Percentiles rank a stretch among this genome's conserved stretches.
These are phyloP conservation scores for Lanzia echinophila DNA, from an alignment of 2,329 filamentous ascomycete genomes.

Conservation along the genomic window DNA sequence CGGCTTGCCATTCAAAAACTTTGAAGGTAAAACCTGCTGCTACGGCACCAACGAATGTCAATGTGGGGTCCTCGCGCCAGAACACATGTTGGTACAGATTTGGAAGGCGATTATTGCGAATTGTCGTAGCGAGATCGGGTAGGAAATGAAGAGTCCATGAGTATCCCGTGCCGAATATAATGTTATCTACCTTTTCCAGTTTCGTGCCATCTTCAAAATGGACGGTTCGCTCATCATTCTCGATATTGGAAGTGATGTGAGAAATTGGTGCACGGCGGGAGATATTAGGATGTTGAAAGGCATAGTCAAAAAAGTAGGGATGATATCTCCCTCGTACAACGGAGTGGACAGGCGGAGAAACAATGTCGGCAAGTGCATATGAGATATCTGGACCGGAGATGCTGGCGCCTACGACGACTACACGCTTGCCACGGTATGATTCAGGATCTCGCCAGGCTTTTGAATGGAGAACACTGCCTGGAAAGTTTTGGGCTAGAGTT, in stretches of 20 bases:
- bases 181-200: slow-evolving; percentile 48
- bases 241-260: slow-evolving; percentile 32
- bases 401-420: slow-evolving; percentile 57
- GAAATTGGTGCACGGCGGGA: slow-evolving; percentile 41
- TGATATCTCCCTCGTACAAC: slow-evolving; percentile 48
- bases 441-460: slow-evolving; percentile 65
- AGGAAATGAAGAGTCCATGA: slow-evolving; percentile 58
- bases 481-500: slow-evolving; percentile 49
- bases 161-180: slow-evolving; percentile 63
- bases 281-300: slow-evolving; percentile 54
- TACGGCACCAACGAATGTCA: slow-evolving; percentile 54
- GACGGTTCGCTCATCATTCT: slow-evolving; percentile 36
- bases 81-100: slow-evolving; percentile 53
- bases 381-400: slow-evolving; percentile 59
- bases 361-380: slow-evolving; percentile 42
- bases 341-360: slow-evolving; percentile 43
- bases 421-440: slow-evolving; percentile 45
- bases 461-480: slow-evolving; percentile 54
- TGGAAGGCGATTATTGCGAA: slow-evolving; percentile 49
- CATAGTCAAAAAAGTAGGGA: slow-evolving; percentile 50
- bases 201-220: slow-evolving; percentile 49
- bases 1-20: slow-evolving; percentile 63
- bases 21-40: slow-evolving; percentile 57
- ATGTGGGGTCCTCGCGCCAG: slow-evolving; percentile 45
- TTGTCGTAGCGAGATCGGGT: slow-evolving; percentile 37